Evolutionary conservation across 2,329 filamentous ascomycete species (phyloP), one percentile per base, ranked within the genome.

Genomic region (Penicillium olsonii): DNA sequence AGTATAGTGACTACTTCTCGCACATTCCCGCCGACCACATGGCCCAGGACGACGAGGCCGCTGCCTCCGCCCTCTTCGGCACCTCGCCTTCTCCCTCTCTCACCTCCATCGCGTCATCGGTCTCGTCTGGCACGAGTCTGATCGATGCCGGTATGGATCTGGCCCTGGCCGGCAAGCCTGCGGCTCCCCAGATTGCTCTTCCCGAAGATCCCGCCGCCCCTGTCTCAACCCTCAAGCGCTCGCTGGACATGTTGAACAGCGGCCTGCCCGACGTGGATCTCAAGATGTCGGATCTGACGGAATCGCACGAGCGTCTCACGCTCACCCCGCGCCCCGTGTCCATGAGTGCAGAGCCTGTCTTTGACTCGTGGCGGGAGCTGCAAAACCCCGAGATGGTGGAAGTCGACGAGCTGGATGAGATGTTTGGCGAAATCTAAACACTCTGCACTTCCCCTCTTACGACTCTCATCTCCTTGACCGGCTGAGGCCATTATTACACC

Each of bases 321-420:
- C 57, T 64, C 43, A 60, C 50, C 41, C 61, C 59, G 45, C 62
- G 57, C 34, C 45, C 61, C n/a, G 42, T 65, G 12, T 56, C 57
- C 20, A 63, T 69, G 48, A 60, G 65, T 27, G 64, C 73, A 43
- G 75, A 75, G 50, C 57, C 64, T 46, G 67, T 74, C 43, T 66
- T 73, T 52, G 73, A 74, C 37, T 75, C 77, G 73, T 87, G 87
- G 64, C 80, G 80, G 67, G 81, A 83, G 51, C 70, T 84, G 64
- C 79, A 80, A 67, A 90, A 85, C 67, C 91, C 92, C 1, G 94
- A 97, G 75, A 88, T 85, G 57, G 87, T 97, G 60, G 91, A 95
- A 69, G 83, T 97, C 41, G 90, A 96, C 39, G 94, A 99, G 77
- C 84, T 97, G 19, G 92, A 97, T 66, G 84, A 88, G 61, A 82